Evolutionary conservation across 106 monocot genomes (phyloP), one percentile per base, ranked within the genome.

Genomic region (Cymbidium sinense): DNA sequence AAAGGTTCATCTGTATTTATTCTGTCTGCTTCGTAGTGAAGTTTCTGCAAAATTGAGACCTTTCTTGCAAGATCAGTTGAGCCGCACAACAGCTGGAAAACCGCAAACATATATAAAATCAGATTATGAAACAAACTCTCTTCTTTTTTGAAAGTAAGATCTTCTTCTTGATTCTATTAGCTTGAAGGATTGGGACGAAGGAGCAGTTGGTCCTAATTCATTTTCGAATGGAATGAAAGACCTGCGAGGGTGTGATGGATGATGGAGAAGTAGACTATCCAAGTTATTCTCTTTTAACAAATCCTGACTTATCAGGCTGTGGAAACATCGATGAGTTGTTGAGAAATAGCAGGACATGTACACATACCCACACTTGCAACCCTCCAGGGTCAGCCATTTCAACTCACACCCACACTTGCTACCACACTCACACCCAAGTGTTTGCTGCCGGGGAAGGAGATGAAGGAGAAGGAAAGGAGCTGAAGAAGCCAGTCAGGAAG

Each of bases 321-420:
- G 47, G 13, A 15, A 47, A 13, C 47, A 47, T 47, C 13, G 15
- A 47, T 47, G 47, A 47, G 47, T 13, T 62, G n/a, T 62, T 47
- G 47, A 47, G 47, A 47, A 47, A 47, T 47, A 47, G 13, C 11
- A 47, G 17, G 13, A 47, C 92, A 73, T 95, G 95, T 86, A 92
- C 88, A 19, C 95, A 95, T 81, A 87, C 95, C 21, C 95, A 95
- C 79, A 88, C 88, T 17, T 95, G 95, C 86, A 91, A 91, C 50
- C 86, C 89, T 12, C 95, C 89, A 0, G 95, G 89, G 0, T 86
- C 89, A 41, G 41, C 41, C 0, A 58, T 83, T 8, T 67, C 74
- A 1, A 55, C 72, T 13, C 95, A 95, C 75, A 91, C 89, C 20
- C 95, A 89, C 75, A 95, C 91, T 27, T 95, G 95, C 75, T 88